A percentile compares a stretch with the other conserved stretches of the same genome.
These are phyloP conservation scores for Echites panduratus DNA, from an alignment of 257 asterid genomes.

Conservation along the genomic window DNA sequence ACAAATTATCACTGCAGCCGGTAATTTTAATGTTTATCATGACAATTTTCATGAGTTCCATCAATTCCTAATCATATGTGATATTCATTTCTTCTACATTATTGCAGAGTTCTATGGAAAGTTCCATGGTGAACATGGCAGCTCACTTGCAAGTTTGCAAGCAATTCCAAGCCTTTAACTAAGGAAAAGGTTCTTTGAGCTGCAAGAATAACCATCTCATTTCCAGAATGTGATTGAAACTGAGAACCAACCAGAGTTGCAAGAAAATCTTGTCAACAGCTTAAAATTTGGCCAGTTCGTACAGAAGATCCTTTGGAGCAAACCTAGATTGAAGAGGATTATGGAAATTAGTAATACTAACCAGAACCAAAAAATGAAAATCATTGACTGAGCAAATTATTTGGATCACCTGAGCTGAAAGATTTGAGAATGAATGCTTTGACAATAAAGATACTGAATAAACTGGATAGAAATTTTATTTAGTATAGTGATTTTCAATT, in stretches of 20 bases:
- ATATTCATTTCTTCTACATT: background rate
- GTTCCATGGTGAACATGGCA: slow-evolving; percentile 6
- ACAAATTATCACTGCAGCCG: slow-evolving; percentile 13
- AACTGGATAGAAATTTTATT: no score
- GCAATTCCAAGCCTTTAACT: slow-evolving; percentile 17
- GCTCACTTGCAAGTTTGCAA: slow-evolving; percentile 12
- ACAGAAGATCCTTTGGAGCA: slow-evolving; percentile 5
- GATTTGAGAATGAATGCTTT: background rate
- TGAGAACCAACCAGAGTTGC: background rate
- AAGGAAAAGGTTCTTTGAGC: background rate
- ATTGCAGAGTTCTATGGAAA: slow-evolving; percentile 15
- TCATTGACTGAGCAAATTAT: background rate
- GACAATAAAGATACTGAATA: background rate
- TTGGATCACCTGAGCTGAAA: background rate
- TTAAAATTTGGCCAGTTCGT: background rate
- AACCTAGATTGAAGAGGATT: background rate
- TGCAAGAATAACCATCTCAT: background rate
- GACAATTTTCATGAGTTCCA: background rate
- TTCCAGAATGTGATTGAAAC: background rate
- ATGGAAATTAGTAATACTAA: background rate
- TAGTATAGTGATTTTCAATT: no score
- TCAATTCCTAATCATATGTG: background rate
- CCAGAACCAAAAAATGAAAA: background rate
- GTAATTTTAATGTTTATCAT: background rate
- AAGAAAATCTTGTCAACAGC: no score